Conservation (phyloP, 1,139 yeast genomes). For the Protomyces inundatus region DNA sequence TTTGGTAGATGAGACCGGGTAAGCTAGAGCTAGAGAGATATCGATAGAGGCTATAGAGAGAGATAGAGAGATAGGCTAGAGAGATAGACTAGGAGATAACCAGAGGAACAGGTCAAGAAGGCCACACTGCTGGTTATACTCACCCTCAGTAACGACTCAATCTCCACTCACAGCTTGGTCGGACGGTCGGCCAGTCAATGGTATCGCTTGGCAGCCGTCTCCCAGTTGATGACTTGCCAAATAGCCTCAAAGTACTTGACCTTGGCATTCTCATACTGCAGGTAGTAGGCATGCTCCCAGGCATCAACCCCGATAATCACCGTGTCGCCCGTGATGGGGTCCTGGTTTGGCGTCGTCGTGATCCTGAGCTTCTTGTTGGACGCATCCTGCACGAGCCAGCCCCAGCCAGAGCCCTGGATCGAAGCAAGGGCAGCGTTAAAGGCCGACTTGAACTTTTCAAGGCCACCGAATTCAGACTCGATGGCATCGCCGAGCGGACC, state of each 20-base stretch:
- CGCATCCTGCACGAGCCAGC: conserved; percentile 83
- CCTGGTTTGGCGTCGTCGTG: conserved; percentile 80
- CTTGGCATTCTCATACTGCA: conserved; percentile 92
- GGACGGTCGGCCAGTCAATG: not conserved
- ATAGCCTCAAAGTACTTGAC: conserved; percentile 92
- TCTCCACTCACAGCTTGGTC: not conserved
- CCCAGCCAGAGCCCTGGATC: conserved; percentile 98
- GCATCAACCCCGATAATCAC: conserved; percentile 93
- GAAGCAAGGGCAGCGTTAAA: conserved; percentile 79
- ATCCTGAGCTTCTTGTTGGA: conserved; percentile 78
- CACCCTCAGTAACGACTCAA: no score
- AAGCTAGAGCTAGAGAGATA: no score
- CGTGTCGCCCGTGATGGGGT: conserved; percentile 68
- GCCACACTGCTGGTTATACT: no score
- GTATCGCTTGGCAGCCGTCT: conserved; percentile 75
- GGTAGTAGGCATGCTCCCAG: conserved; percentile 97
- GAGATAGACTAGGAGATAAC: no score
- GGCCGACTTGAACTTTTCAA: conserved; percentile 62
- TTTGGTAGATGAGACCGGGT: no score
- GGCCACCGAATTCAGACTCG: conserved; percentile 64
- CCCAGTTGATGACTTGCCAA: conserved; percentile 97
- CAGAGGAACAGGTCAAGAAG: no score
- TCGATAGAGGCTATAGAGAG: no score
- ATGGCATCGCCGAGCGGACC: conserved; percentile 60
- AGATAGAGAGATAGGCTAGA: no score